A percentile compares a stretch with the other conserved stretches of the same genome.
Conservation (phyloP, 257 asterid genomes). For the Solanum habrochaites region DNA sequence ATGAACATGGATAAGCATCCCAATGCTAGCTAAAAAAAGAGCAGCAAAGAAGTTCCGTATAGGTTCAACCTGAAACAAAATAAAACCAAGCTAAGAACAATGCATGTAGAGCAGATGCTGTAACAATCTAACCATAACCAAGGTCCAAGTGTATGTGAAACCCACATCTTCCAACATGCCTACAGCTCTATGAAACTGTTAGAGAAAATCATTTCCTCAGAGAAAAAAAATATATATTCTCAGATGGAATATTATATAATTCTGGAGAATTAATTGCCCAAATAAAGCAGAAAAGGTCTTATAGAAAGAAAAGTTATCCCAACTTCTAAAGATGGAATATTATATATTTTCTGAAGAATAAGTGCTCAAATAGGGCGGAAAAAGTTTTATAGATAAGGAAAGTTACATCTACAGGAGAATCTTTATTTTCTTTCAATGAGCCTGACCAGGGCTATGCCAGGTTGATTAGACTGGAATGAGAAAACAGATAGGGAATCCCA, state of each 20-base stretch:
- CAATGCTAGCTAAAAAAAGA: conserved; percentile 82
- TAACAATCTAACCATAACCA: not conserved
- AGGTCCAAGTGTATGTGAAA: not conserved
- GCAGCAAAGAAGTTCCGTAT: conserved; percentile 77
- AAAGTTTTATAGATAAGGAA: not conserved
- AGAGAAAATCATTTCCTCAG: not conserved
- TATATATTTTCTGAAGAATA: not conserved
- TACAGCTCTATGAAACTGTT: not conserved
- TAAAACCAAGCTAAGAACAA: conserved; percentile 14
- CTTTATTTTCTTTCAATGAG: not conserved
- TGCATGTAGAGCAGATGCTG: not conserved
- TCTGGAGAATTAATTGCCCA: not conserved
- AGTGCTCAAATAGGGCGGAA: not conserved
- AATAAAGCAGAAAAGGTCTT: not conserved
- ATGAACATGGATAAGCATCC: conserved; percentile 79
- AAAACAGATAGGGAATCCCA: not conserved
- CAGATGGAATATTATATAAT: not conserved
- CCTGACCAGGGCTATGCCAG: not conserved
- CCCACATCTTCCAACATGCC: not conserved
- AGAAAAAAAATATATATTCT: not conserved
- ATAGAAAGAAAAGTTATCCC: not conserved
- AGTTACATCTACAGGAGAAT: not conserved
- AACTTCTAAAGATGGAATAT: not conserved
- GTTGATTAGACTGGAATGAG: not conserved
- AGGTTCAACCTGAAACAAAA: conserved; percentile 65